Evolutionary conservation across 2,329 filamentous ascomycete species (phyloP), one percentile per base, ranked within the genome.

Genomic region (Aspergillus sp.): DNA sequence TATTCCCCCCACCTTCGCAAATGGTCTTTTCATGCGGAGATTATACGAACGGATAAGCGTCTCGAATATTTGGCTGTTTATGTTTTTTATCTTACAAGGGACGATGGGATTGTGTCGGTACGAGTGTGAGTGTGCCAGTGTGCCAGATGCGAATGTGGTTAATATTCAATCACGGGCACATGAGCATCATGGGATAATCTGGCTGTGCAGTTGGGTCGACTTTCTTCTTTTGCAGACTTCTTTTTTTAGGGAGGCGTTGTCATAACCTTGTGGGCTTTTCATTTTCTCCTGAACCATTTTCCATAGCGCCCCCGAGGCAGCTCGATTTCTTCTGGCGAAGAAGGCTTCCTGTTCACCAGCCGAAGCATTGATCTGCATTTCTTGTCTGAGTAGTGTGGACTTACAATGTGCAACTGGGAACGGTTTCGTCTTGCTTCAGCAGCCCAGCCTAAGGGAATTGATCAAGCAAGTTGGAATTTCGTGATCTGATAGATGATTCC

Each of bases 201-300:
- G 68, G 66, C 60, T 66, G 64, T 72, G 69, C 70, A 69, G 66
- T 72, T 74, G 70, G 27, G 70, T 74, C 68, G 69, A 72, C 64
- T 70, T 73, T 72, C 64, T 73, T 68, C 64, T 72, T 73, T 74
- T 74, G 66, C 73, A 74, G 73, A 75, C 71, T 72, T 75, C 71
- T 68, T 64, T 70, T 71, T 72, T 70, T 74, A 75, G 73, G 73
- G 73, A 75, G 73, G 73, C 73, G 73, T 76, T 76, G 70, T 74
- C 70, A 75, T 74, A 69, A 73, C 69, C 68, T 70, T 68, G 67
- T 68, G 71, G 69, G 69, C 66, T 70, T 72, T 70, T 68, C 62
- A 66, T 66, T 68, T 64, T 65, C 58, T 62, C 59, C 62, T 65
- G 64, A 64, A 61, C 61, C 61, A 60, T 57, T 66, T 63, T 62